Evolutionary conservation across 495 filamentous ascomycete genomes (phyloP).

Genomic region (Paragyromitra xinjiangensis): DNA sequence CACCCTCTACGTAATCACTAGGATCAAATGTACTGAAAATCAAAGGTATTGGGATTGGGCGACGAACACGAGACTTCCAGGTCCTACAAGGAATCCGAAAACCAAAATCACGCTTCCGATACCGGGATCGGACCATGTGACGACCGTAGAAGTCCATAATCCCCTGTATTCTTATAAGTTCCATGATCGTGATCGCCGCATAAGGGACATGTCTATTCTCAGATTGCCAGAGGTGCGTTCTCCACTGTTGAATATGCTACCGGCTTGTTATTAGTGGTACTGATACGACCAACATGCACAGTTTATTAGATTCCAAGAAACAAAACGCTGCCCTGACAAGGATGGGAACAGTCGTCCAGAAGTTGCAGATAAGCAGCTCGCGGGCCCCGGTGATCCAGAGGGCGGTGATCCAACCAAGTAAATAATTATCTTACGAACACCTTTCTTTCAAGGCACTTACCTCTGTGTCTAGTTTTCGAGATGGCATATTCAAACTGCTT

Average conservation of each 20-base stretch:
- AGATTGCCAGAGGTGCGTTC: neutral
- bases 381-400: neutral
- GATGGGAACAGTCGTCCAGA: neutral
- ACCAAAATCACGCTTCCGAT: conserved; percentile 13
- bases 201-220: conserved; percentile 13
- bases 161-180: conserved; percentile 34
- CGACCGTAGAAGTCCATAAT: neutral
- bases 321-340: conserved; percentile 9
- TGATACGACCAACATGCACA: neutral
- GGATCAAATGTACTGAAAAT: neutral
- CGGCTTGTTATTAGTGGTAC: neutral
- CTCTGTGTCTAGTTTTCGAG: conserved; percentile 11
- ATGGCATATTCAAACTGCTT: conserved; percentile 23
- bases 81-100: neutral
- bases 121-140: neutral
- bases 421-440: neutral
- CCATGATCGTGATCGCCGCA: neutral
- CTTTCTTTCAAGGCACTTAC: neutral
- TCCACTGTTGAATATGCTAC: neutral
- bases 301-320: conserved; percentile 2
- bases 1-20: neutral
- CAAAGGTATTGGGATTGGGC: conserved; percentile 32
- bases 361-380: conserved; percentile 16
- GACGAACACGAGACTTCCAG: conserved; percentile 17
- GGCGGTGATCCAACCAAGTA: neutral